These are phyloP conservation scores for Ramaria sp. DNA, from an alignment of 768 basidiomycete genomes.

Conservation along the genomic window DNA sequence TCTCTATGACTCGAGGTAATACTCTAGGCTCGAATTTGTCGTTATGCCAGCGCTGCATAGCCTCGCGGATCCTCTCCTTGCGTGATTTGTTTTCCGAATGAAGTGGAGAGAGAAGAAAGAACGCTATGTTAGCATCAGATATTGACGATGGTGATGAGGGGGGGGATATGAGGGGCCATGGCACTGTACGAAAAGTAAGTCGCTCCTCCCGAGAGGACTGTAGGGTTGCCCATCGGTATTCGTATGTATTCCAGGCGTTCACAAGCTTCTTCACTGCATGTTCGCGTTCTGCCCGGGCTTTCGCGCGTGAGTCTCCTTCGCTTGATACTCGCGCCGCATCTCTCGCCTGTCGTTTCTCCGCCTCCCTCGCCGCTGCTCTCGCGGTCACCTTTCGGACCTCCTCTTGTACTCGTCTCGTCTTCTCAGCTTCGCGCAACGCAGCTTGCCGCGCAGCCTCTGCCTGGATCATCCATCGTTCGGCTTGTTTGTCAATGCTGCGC, in stretches of 20 bases:
- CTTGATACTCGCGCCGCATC: conserved; percentile 25
- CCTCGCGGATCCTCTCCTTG: conserved; percentile 29
- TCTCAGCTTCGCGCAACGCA: conserved; percentile 36
- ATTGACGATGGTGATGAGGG: conserved; percentile 40
- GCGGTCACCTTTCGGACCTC: conserved; percentile 36
- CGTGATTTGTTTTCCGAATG: conserved; percentile 17
- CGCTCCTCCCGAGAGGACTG: conserved; percentile 8
- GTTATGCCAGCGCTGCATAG: conserved; percentile 44
- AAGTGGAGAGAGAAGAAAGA: conserved; percentile 31
- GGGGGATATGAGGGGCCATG: conserved; percentile 51
- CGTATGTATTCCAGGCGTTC: conserved; percentile 55
- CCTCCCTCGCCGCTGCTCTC: conserved; percentile 34
- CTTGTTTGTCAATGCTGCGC: conserved; percentile 7
- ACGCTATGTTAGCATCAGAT: conserved; percentile 38
- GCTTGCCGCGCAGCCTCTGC: conserved; percentile 34
- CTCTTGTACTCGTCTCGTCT: conserved; percentile 38
- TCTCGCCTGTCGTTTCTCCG: conserved; percentile 34
- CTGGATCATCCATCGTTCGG: conserved; percentile 8
- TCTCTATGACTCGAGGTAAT: conserved; percentile 23
- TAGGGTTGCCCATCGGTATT: conserved; percentile 52
- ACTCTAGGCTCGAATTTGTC: conserved; percentile 38
- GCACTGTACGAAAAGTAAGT: conserved; percentile 45
- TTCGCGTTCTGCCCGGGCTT: conserved; percentile 31
- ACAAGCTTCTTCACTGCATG: conserved; percentile 35
- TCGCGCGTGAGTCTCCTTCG: conserved; percentile 27